Conservation (phyloP, 2,329 filamentous ascomycete genomes). For the Claviceps sorghi region DNA sequence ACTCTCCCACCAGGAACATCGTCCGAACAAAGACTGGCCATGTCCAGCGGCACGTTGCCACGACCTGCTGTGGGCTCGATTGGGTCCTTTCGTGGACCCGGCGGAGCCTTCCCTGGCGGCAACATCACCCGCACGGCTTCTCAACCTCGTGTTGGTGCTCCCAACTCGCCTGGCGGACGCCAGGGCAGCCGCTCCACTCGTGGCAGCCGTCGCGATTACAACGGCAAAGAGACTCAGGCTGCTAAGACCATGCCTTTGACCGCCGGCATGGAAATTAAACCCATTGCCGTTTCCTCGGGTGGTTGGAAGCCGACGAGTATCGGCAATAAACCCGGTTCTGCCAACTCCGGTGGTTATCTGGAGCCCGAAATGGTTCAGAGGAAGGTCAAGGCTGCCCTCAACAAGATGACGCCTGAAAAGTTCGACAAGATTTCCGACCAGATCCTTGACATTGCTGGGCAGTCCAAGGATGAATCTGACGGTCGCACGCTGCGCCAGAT, state of each 20-base stretch:
- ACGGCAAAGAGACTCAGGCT: constrained; percentile 50
- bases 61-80: constrained; percentile 29
- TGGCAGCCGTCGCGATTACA: constrained; percentile 49
- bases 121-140: constrained; percentile 54
- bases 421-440: constrained; percentile 92
- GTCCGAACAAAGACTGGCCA: constrained; percentile 60
- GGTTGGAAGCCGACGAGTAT: constrained; percentile 86
- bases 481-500: constrained; percentile 92
- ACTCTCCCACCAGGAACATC: constrained; percentile 63
- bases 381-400: constrained; percentile 95
- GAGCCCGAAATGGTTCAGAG: constrained; percentile 89
- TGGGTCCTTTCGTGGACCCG: constrained; percentile 24
- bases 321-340: constrained; percentile 25
- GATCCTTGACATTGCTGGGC: constrained; percentile 79
- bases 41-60: constrained; percentile 39
- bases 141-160: constrained; percentile 41
- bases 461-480: constrained; percentile 91
- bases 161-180: constrained; percentile 52
- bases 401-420: constrained; percentile 99
- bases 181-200: constrained; percentile 47
- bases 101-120: constrained; percentile 47
- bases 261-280: constrained; percentile 64
- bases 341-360: constrained; percentile 39
- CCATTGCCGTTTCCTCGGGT: constrained; percentile 53
- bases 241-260: constrained; percentile 89